Percentiles rank a stretch among this genome's conserved stretches.
These are phyloP conservation scores for Penicillium flavigenum DNA, from an alignment of 495 filamentous ascomycete genomes.

Conservation along the genomic window DNA sequence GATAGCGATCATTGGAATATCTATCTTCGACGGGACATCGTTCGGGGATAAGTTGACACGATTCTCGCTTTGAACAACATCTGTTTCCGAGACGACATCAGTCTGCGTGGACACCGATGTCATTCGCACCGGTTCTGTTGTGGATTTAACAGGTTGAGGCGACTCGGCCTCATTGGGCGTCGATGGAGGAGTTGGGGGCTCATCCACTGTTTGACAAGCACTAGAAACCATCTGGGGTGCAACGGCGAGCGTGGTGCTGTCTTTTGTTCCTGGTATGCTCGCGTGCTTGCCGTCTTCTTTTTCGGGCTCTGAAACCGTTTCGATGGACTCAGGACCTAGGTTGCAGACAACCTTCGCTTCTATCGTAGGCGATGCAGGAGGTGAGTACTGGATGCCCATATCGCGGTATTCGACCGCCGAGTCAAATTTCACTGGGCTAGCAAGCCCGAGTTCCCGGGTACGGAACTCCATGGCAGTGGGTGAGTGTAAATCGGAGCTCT, in stretches of 20 bases:
- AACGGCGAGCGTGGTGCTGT: slow-evolving; percentile 33
- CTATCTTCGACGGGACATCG: slow-evolving; percentile 29
- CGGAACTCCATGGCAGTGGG: slow-evolving; percentile 25
- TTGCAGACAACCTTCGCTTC: slow-evolving; percentile 14
- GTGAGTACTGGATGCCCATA: slow-evolving; percentile 77
- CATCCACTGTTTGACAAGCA: slow-evolving; percentile 68
- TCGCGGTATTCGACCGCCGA: slow-evolving; percentile 57
- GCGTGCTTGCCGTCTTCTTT: background rate
- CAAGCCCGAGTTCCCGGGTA: slow-evolving; percentile 13
- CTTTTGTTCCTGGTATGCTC: slow-evolving; percentile 23
- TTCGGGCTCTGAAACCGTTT: background rate
- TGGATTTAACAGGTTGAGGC: slow-evolving; percentile 10
- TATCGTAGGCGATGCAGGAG: slow-evolving; percentile 70
- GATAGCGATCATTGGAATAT: slow-evolving; percentile 63
- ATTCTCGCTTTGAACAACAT: slow-evolving; percentile 18
- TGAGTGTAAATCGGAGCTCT: slow-evolving; percentile 29
- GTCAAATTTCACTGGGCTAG: slow-evolving; percentile 16
- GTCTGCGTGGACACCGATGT: slow-evolving; percentile 73
- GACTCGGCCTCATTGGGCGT: slow-evolving; percentile 56
- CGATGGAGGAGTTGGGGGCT: slow-evolving; percentile 65
- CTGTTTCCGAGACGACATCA: slow-evolving; percentile 25
- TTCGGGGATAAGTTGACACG: slow-evolving; percentile 19
- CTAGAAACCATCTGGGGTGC: slow-evolving; percentile 63
- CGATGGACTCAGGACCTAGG: background rate
- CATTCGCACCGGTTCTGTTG: slow-evolving; percentile 33